Base-by-base conservation (phyloP, 1,284 basidiomycete genomes). In the Moesziomyces parantarcticus region DNA sequence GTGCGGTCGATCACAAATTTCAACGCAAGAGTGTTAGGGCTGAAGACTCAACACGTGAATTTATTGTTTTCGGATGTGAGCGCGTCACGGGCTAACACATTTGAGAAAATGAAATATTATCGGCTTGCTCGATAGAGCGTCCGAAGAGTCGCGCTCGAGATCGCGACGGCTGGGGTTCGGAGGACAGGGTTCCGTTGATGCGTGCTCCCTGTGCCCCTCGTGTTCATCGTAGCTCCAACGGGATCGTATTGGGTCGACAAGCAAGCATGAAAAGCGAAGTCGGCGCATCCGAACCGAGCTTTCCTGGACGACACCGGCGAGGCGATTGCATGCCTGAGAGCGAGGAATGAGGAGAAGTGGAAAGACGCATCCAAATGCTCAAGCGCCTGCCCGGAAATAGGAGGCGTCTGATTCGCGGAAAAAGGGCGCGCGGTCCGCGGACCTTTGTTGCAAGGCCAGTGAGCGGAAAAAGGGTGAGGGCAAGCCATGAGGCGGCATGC, bases 1-100 rank as follows among this genome's bases (percentile, higher is more conserved):
- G 10, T 8, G n/a, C 25, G 26, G 49, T 67, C 64, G 65, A 68
- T 68, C 65, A 62, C 65, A 25, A 54, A 20, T 46, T 45, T n/a
- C n/a, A n/a, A n/a, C 23, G 21, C 4, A 11, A 13, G 11, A 3
- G 4, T 64, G 54, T 64, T 64, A 58, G 39, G 20, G 26, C 39
- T 4, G 13, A 13, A 3, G 16, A 23, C 34, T 32, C 4, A 1
- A 32, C 29, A 13, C n/a, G n/a, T n/a, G n/a, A 32, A 32, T 2
- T 32, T 32, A 3, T 32, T 3, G 10, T 3, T 32, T 32, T 1
- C 6, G 0, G 10, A 11, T 32, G 29, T 32, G 29, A 2, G 8
- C 6, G 6, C 29, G 11, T 1, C 3, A 0, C 1, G 18, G 13
- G 21, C 22, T 50, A 50, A 34, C 32, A 45, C 7, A 11, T 36